Conservation (phyloP, 495 filamentous ascomycete species). For the Daldinia vernicosa region DNA sequence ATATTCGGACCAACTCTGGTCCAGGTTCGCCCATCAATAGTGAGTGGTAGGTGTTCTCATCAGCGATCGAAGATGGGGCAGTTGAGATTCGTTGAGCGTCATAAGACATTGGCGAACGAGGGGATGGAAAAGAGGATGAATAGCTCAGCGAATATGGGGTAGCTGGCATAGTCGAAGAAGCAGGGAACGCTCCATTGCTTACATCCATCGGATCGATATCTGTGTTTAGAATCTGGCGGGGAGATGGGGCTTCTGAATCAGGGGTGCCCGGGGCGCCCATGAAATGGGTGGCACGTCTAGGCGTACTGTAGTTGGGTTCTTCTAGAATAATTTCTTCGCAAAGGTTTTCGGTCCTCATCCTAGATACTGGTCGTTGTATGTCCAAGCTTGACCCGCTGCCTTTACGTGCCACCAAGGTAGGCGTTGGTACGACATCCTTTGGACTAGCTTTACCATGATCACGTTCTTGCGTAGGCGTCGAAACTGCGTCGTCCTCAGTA, state of each 20-base stretch:
- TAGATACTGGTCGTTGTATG: constrained; percentile 41
- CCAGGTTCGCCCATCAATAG: constrained; percentile 69
- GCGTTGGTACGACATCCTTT: constrained; percentile 15
- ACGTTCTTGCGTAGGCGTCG: constrained; percentile 44
- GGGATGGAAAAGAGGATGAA: constrained; percentile 66
- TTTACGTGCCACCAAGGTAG: constrained; percentile 49
- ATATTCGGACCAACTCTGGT: constrained; percentile 70
- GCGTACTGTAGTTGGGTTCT: constrained; percentile 39
- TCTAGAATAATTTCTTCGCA: constrained; percentile 56
- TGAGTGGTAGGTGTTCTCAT: constrained; percentile 70
- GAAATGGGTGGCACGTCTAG: constrained; percentile 48
- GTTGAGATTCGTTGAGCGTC: constrained; percentile 76
- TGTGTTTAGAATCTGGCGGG: constrained; percentile 61
- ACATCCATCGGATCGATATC: constrained; percentile 64
- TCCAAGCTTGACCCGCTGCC: constrained; percentile 49
- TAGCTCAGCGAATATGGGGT: constrained; percentile 61
- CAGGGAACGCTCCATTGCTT: constrained; percentile 55
- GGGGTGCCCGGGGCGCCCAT: constrained; percentile 41
- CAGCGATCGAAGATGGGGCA: constrained; percentile 73
- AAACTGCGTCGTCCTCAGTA: constrained; percentile 34
- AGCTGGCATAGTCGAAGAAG: constrained; percentile 59
- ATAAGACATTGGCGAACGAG: constrained; percentile 69
- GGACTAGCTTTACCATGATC: constrained; percentile 17
- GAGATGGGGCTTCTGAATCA: constrained; percentile 66
- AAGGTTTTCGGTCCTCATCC: constrained; percentile 52